A percentile compares a stretch with the other conserved stretches of the same genome.
These are phyloP conservation scores for Mollisia scopiformis DNA, from an alignment of 2,329 filamentous ascomycete genomes.

Conservation along the genomic window DNA sequence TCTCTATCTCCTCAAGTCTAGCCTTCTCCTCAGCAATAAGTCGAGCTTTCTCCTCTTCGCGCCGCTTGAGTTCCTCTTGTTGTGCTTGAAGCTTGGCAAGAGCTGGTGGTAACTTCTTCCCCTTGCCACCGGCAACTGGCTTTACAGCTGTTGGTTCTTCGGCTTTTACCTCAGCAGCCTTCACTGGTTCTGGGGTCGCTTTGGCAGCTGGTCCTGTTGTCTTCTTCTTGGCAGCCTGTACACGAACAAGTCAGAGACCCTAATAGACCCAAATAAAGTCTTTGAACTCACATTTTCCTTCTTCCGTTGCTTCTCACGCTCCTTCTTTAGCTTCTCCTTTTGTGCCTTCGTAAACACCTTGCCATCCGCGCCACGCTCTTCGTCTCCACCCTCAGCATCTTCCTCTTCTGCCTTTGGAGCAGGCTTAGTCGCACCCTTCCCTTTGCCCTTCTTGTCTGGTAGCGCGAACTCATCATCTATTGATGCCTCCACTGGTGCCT, in stretches of 20 bases:
- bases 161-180: constrained; percentile 53
- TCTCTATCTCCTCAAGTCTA: constrained; percentile 67
- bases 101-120: constrained; percentile 84
- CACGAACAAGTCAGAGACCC: not conserved
- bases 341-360: constrained; percentile 94
- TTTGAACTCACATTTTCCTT: constrained; percentile 80
- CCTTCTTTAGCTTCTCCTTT: constrained; percentile 98
- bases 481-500: constrained; percentile 79
- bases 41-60: constrained; percentile 65
- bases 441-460: constrained; percentile 74
- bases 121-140: constrained; percentile 65
- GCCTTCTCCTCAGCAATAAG: constrained; percentile 65
- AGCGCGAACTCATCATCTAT: constrained; percentile 85
- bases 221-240: constrained; percentile 84
- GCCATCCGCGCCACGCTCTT: constrained; percentile 58
- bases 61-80: constrained; percentile 73
- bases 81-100: constrained; percentile 77
- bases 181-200: constrained; percentile 58
- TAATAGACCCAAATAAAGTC: not conserved
- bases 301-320: constrained; percentile 97
- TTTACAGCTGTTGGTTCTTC: constrained; percentile 43
- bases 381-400: constrained; percentile 55
- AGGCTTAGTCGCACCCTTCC: constrained; percentile 54
- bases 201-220: constrained; percentile 54
- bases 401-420: constrained; percentile 43